Conservation (phyloP, 345 rosid genomes). For the Triadica sebifera region DNA sequence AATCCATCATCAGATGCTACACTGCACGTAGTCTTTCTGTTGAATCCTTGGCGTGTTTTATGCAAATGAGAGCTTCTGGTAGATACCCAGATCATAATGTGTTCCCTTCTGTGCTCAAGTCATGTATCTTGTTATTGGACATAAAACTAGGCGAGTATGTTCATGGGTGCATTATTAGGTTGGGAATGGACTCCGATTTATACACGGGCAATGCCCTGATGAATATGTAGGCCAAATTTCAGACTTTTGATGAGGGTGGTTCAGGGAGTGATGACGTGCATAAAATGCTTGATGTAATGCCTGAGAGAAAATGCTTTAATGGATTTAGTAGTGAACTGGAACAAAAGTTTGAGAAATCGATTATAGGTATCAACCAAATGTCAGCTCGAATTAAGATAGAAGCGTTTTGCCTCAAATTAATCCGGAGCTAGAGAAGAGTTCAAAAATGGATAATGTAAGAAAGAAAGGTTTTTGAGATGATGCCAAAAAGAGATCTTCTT, state of each 20-base stretch:
- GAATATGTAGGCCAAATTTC: conserved; percentile 80
- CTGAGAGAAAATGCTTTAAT: conserved; percentile 22
- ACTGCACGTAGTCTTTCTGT: conserved; percentile 42
- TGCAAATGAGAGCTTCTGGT: conserved; percentile 58
- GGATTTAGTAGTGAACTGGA: background rate
- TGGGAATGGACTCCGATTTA: conserved; percentile 62
- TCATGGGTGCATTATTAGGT: conserved; percentile 65
- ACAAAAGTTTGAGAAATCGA: background rate
- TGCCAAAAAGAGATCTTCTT: conserved; percentile 73
- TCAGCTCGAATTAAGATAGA: background rate
- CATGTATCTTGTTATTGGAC: conserved; percentile 54
- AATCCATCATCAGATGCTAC: conserved; percentile 66
- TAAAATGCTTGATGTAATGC: conserved; percentile 45
- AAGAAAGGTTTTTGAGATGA: conserved; percentile 57
- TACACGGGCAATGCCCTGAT: conserved; percentile 75
- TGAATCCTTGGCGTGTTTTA: conserved; percentile 47
- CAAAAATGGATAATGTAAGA: conserved; percentile 37
- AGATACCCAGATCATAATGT: conserved; percentile 58
- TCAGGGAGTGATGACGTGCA: background rate
- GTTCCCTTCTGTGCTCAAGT: conserved; percentile 70
- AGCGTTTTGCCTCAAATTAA: background rate
- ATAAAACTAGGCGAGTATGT: conserved; percentile 63
- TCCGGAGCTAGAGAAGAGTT: background rate
- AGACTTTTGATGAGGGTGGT: conserved; percentile 10
- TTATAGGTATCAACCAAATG: background rate